phyloP scores from a whole-genome alignment of 2,329 filamentous ascomycete genomes.

The Ceratocystis alfenasii region DNA sequence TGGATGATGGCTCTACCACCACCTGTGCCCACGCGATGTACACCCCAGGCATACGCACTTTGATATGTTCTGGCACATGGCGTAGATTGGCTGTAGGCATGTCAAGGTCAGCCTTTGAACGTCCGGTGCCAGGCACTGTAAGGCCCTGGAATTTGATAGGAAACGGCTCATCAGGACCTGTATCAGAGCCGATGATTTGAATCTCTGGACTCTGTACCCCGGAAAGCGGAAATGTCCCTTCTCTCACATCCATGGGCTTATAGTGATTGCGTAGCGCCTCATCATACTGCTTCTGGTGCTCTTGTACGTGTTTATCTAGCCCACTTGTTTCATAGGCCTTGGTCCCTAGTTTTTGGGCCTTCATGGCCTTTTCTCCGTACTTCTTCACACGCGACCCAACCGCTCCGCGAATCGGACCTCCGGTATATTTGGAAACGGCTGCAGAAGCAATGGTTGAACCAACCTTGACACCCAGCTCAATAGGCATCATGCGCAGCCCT shows the following conservation, averaged over 20 bases:
- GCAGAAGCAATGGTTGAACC: constrained; percentile 37
- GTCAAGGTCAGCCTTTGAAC: constrained; percentile 32
- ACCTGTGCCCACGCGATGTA: constrained; percentile 54
- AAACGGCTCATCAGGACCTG: constrained; percentile 42
- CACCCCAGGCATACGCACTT: constrained; percentile 44
- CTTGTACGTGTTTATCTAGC: constrained; percentile 26
- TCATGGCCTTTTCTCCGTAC: constrained; percentile 26
- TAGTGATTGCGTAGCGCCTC: constrained; percentile 7
- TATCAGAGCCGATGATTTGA: constrained; percentile 36
- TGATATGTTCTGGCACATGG: constrained; percentile 41
- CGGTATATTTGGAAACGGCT: constrained; percentile 18
- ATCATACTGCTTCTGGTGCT: constrained; percentile 28
- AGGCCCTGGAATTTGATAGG: constrained; percentile 41
- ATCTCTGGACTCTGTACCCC: constrained; percentile 14
- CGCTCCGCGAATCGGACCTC: constrained; percentile 35
- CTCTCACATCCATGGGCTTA: neutral
- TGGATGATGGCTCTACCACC: constrained; percentile 25
- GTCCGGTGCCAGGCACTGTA: constrained; percentile 36
- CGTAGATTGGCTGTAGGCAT: constrained; percentile 44
- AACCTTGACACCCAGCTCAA: constrained; percentile 52
- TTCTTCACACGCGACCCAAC: constrained; percentile 26
- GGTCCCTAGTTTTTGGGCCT: constrained; percentile 24
- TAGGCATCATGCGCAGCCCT: constrained; percentile 50
- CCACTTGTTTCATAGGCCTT: constrained; percentile 30
- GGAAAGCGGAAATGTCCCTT: neutral